Conservation (phyloP, 805 yeast species). For the Saccharomycopsis babjevae region DNA sequence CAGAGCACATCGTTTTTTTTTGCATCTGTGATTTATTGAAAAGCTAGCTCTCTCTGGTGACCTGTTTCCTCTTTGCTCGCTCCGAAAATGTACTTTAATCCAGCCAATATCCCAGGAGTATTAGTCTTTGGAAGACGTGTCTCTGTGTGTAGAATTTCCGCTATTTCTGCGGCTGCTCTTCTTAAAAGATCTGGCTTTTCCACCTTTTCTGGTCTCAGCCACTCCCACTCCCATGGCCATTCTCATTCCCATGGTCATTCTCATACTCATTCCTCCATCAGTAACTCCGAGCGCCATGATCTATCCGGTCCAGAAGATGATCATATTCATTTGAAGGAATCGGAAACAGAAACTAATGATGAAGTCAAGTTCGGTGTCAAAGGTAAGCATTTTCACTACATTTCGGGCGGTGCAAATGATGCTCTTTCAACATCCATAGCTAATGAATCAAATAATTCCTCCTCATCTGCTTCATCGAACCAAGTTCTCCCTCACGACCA, state of each 20-base stretch:
- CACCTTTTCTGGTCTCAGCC: not conserved
- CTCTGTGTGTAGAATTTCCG: not conserved
- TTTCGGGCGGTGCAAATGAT: conserved; percentile 12
- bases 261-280: conserved; percentile 25
- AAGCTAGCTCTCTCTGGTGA: too few species aligned
- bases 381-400: conserved; percentile 15
- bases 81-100: not conserved
- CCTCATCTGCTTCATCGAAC: not conserved
- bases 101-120: not conserved
- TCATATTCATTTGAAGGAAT: conserved; percentile 33
- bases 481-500: not conserved
- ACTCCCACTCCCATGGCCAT: conserved; percentile 18
- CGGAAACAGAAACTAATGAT: conserved; percentile 35
- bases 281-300: conserved; percentile 8
- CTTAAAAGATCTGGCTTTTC: not conserved
- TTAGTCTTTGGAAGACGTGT: not conserved
- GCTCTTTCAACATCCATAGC: conserved; percentile 6
- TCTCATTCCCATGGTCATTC: conserved; percentile 21
- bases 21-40: too few species aligned
- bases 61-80: not conserved
- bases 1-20: too few species aligned
- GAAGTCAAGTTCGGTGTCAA: conserved; percentile 27
- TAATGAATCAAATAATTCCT: not conserved
- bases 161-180: not conserved
- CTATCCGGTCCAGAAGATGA: conserved; percentile 23